Percentiles rank a stretch among this genome's conserved stretches.
Conservation (phyloP, 768 basidiomycete genomes). For the Lactifluus echinatus region DNA sequence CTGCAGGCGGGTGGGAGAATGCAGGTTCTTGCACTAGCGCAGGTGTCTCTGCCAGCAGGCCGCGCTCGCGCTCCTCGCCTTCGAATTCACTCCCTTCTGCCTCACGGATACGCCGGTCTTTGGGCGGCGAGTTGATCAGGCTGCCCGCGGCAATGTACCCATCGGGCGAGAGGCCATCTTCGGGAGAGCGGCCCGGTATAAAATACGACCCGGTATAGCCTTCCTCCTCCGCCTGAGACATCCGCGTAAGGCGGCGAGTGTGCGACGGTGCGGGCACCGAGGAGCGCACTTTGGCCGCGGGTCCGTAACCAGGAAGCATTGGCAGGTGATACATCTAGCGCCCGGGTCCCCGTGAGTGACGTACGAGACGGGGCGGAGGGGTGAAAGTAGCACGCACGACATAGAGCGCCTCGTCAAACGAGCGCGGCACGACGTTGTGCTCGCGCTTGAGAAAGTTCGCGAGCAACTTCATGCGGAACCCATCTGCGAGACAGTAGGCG, state of each 20-base stretch:
- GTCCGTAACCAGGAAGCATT: slow-evolving; percentile 84
- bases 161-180: slow-evolving; percentile 22
- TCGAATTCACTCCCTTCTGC: slow-evolving; percentile 6
- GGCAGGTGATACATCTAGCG: slow-evolving; percentile 87
- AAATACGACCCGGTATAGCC: slow-evolving; percentile 89
- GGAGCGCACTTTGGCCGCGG: slow-evolving; percentile 77
- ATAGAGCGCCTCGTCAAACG: slow-evolving; percentile 92
- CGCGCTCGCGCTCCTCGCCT: slow-evolving; percentile 12
- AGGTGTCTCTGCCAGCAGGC: slow-evolving; percentile 1
- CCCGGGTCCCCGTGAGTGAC: neutral
- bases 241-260: slow-evolving; percentile 50
- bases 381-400: slow-evolving; percentile 48
- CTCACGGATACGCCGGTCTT: slow-evolving; percentile 5
- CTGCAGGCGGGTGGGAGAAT: neutral
- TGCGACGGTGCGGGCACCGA: slow-evolving; percentile 48
- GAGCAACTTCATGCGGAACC: slow-evolving; percentile 75
- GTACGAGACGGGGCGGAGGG: neutral
- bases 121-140: slow-evolving; percentile 19
- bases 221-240: slow-evolving; percentile 84
- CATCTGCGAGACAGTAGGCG: slow-evolving; percentile 83
- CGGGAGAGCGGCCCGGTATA: slow-evolving; percentile 27
- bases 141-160: slow-evolving; percentile 50
- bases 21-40: neutral
- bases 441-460: slow-evolving; percentile 85
- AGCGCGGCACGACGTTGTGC: slow-evolving; percentile 78